phyloP scores from a whole-genome alignment of 441 rosid genomes.

The Arabidopsis hybrid region DNA sequence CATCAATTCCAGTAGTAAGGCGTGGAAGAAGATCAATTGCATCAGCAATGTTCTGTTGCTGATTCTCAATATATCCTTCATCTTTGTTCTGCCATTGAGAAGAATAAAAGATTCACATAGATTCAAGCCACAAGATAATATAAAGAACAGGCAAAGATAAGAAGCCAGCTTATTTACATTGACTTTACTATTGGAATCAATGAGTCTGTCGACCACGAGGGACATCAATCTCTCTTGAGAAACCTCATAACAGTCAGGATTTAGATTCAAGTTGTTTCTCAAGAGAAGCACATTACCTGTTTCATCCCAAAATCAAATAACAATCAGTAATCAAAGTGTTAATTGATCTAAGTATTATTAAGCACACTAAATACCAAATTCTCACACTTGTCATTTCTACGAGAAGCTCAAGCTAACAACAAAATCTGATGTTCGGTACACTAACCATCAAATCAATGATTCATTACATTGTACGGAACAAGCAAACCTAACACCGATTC shows the following conservation, averaged over 20 bases:
- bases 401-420: neutral
- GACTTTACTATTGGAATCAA: conserved; percentile 95
- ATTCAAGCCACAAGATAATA: conserved; percentile 15
- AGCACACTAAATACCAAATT: neutral
- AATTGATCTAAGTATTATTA: too few relatives aligned
- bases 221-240: conserved; percentile 94
- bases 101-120: conserved; percentile 26
- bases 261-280: conserved; percentile 84
- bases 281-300: conserved; percentile 91
- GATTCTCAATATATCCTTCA: conserved; percentile 88
- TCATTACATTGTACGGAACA: conserved; percentile 22
- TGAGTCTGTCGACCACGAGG: conserved; percentile 82
- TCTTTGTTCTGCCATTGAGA: conserved; percentile 72
- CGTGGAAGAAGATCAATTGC: conserved; percentile 95
- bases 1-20: conserved; percentile 97
- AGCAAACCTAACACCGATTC: conserved; percentile 38
- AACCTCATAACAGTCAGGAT: conserved; percentile 77
- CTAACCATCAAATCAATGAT: conserved; percentile 16
- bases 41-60: conserved; percentile 96
- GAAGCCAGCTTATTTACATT: conserved; percentile 58
- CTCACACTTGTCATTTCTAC: neutral
- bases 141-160: conserved; percentile 17
- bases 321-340: neutral
- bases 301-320: conserved; percentile 27
- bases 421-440: conserved; percentile 17